Evolutionary conservation across 2,329 filamentous ascomycete species (phyloP).

Genomic region (Paecilomyces sp.): DNA sequence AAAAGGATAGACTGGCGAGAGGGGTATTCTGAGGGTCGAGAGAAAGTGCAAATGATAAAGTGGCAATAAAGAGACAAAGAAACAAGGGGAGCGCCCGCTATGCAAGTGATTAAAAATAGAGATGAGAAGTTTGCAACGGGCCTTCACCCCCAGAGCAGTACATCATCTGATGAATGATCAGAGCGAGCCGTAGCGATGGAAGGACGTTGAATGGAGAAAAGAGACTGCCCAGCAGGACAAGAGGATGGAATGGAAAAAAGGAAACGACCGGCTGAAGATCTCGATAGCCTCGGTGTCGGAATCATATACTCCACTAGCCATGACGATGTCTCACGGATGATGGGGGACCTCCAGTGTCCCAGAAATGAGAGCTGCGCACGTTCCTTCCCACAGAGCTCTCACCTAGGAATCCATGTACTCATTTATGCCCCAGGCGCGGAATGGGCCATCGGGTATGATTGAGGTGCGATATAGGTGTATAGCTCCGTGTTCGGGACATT

Average conservation of each 20-base stretch:
- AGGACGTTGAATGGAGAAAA: not conserved
- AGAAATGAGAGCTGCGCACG: not conserved
- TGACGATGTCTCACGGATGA: not conserved
- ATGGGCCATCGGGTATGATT: conserved; percentile 25
- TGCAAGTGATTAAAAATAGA: conserved; percentile 3
- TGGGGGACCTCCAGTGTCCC: not conserved
- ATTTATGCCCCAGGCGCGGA: conserved; percentile 16
- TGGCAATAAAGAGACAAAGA: conserved; percentile 1
- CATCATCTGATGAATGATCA: not conserved
- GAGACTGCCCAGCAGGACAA: not conserved
- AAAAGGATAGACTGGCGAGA: conserved; percentile 1
- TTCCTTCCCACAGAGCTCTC: not conserved
- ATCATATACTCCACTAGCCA: not conserved
- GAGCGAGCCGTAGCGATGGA: not conserved
- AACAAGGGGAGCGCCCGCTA: not conserved
- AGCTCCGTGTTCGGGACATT: conserved; percentile 16
- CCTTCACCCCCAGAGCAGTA: not conserved
- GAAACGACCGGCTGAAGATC: not conserved
- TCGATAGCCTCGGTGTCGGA: not conserved
- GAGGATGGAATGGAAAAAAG: not conserved
- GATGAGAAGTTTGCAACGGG: not conserved
- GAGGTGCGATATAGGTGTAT: conserved; percentile 26
- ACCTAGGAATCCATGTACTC: not conserved
- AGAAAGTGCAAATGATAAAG: conserved; percentile 2
- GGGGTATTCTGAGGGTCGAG: not conserved